Evolutionary conservation across 495 filamentous ascomycete species (phyloP).

Genomic region (Penicillium pancosmium): DNA sequence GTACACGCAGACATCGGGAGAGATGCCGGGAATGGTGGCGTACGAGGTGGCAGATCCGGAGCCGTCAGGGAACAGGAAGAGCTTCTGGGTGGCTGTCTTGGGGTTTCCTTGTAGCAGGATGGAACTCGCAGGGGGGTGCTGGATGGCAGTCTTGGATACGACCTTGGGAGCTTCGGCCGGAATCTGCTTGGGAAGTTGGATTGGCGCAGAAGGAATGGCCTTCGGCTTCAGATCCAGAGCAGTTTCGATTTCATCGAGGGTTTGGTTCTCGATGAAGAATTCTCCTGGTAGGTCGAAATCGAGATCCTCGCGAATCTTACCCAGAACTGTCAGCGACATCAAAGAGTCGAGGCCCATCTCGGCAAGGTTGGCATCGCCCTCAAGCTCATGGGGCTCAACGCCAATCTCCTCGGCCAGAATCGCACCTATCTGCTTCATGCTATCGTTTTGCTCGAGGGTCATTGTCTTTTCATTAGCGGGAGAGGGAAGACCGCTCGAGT

Average conservation of each 20-base stretch:
- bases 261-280: conserved; percentile 63
- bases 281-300: conserved; percentile 54
- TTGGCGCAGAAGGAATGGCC: conserved; percentile 25
- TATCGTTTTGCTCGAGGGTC: conserved; percentile 48
- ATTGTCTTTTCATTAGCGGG: conserved; percentile 39
- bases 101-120: conserved; percentile 54
- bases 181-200: conserved; percentile 25
- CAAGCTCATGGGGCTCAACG: conserved; percentile 64
- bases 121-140: conserved; percentile 50
- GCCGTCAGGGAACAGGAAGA: conserved; percentile 56
- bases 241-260: conserved; percentile 57
- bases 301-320: conserved; percentile 57
- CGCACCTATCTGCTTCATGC: conserved; percentile 50
- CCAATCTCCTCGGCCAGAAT: conserved; percentile 72
- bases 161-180: conserved; percentile 19
- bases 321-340: conserved; percentile 53
- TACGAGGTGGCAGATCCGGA: conserved; percentile 61
- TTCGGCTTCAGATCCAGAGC: conserved; percentile 45
- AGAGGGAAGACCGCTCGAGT: conserved; percentile 35
- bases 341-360: conserved; percentile 58
- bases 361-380: conserved; percentile 42
- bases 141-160: conserved; percentile 19
- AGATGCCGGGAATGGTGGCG: conserved; percentile 58
- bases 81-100: conserved; percentile 42
- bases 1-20: conserved; percentile 57